These are phyloP conservation scores for Phytophthora tentaculata DNA, from an alignment of 352 stramenopile genomes.

Conservation along the genomic window DNA sequence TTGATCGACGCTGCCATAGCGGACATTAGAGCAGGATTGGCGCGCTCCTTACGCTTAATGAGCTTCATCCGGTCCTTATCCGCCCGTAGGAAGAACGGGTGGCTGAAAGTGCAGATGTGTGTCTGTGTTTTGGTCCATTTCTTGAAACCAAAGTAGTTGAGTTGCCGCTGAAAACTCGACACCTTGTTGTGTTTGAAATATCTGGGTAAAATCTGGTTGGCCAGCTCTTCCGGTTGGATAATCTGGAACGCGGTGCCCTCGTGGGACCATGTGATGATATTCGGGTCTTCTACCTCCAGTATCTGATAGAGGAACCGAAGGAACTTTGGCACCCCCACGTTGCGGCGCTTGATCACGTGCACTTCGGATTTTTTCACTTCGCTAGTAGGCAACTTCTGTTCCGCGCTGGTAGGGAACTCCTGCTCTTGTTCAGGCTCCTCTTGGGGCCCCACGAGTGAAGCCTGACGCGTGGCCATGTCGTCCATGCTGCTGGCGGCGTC, in stretches of 20 bases:
- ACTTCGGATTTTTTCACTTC: constrained; percentile 17
- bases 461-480: constrained; percentile 27
- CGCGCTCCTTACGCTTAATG: constrained; percentile 75
- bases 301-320: constrained; percentile 76
- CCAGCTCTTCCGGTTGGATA: constrained; percentile 62
- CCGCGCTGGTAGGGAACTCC: background rate
- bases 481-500: constrained; percentile 1
- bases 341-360: constrained; percentile 57
- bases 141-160: constrained; percentile 87
- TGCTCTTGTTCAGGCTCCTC: constrained; percentile 38
- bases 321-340: constrained; percentile 75
- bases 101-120: constrained; percentile 77
- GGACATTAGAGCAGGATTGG: constrained; percentile 27
- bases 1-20: constrained; percentile 19
- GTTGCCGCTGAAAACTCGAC: constrained; percentile 76
- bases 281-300: constrained; percentile 61
- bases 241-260: constrained; percentile 79
- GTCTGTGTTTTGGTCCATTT: constrained; percentile 87
- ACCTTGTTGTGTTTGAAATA: constrained; percentile 89
- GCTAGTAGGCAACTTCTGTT: background rate
- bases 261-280: constrained; percentile 71
- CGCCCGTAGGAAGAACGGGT: constrained; percentile 64
- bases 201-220: constrained; percentile 59
- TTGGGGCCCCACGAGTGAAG: constrained; percentile 21
- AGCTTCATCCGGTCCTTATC: constrained; percentile 77